These are phyloP conservation scores for Pseudoneurospora amorphoporcata DNA, from an alignment of 495 filamentous ascomycete genomes.

Conservation along the genomic window DNA sequence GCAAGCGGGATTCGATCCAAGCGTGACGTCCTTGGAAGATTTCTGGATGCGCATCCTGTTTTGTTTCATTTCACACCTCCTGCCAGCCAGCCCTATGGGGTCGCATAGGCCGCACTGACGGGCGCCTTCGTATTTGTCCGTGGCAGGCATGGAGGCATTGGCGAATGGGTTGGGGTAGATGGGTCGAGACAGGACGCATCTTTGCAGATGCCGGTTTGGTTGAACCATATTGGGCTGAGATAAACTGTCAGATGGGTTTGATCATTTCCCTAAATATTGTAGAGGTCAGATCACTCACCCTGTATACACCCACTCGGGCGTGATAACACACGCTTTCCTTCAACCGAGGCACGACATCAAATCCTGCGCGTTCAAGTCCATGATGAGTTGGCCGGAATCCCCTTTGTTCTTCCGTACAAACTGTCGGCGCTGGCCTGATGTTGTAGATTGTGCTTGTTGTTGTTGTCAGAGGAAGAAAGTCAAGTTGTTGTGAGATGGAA, in stretches of 20 bases:
- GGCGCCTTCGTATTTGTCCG: slow-evolving; percentile 44
- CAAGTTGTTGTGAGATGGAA: background rate
- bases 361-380: background rate
- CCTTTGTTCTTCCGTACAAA: background rate
- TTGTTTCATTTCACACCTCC: background rate
- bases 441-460: no score
- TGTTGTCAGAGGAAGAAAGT: background rate
- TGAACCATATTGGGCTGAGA: slow-evolving; percentile 22
- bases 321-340: slow-evolving; percentile 17
- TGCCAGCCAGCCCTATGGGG: slow-evolving; percentile 5
- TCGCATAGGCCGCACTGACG: slow-evolving; percentile 48
- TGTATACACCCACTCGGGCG: slow-evolving; percentile 24
- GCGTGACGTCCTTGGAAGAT: slow-evolving; percentile 51
- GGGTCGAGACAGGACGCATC: slow-evolving; percentile 32
- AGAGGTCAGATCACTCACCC: slow-evolving; percentile 7
- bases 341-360: slow-evolving; percentile 3
- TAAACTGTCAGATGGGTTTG: background rate
- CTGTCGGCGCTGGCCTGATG: no score
- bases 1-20: slow-evolving; percentile 52
- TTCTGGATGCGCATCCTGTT: slow-evolving; percentile 47
- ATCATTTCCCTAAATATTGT: background rate
- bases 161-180: slow-evolving; percentile 43
- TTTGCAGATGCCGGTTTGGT: slow-evolving; percentile 22
- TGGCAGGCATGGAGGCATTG: background rate
- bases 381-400: background rate